A percentile compares a stretch with the other conserved stretches of the same genome.
phyloP scores from a whole-genome alignment of 2,329 filamentous ascomycete genomes.

The Fusarium sp. region DNA sequence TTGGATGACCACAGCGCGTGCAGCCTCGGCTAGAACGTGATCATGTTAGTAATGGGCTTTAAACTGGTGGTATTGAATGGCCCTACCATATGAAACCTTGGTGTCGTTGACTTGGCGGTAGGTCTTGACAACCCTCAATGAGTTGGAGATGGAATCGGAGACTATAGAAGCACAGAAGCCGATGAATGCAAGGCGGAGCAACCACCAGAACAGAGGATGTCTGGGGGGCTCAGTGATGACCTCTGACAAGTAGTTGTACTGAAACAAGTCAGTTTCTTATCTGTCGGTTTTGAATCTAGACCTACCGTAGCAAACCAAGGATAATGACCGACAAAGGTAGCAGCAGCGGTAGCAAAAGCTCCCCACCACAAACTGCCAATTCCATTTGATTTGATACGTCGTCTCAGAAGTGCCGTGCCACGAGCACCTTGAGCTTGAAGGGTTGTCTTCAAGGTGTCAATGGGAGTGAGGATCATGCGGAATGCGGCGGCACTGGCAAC shows the following conservation, averaged over 20 bases:
- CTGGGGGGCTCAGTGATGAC: slow-evolving; percentile 52
- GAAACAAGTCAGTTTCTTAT: not conserved
- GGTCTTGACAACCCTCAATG: slow-evolving; percentile 58
- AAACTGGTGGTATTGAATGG: fast-evolving
- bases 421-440: slow-evolving; percentile 57
- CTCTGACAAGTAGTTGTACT: slow-evolving; percentile 57
- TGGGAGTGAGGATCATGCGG: slow-evolving; percentile 58
- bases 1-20: slow-evolving; percentile 49
- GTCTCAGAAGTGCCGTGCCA: slow-evolving; percentile 54
- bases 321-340: slow-evolving; percentile 60
- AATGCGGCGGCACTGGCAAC: slow-evolving; percentile 54
- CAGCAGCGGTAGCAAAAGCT: slow-evolving; percentile 57
- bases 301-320: slow-evolving; percentile 60
- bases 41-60: not conserved
- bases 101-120: slow-evolving; percentile 61
- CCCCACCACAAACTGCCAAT: slow-evolving; percentile 61
- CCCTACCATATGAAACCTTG: slow-evolving; percentile 56
- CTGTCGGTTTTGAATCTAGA: fast-evolving
- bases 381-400: slow-evolving; percentile 55
- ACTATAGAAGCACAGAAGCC: slow-evolving; percentile 56
- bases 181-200: slow-evolving; percentile 51
- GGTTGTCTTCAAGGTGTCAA: slow-evolving; percentile 61
- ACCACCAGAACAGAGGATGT: slow-evolving; percentile 52
- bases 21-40: slow-evolving; percentile 51
- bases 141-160: slow-evolving; percentile 59